phyloP scores from a whole-genome alignment of 164 flowering plant genomes.

The Litsea cubeba region DNA sequence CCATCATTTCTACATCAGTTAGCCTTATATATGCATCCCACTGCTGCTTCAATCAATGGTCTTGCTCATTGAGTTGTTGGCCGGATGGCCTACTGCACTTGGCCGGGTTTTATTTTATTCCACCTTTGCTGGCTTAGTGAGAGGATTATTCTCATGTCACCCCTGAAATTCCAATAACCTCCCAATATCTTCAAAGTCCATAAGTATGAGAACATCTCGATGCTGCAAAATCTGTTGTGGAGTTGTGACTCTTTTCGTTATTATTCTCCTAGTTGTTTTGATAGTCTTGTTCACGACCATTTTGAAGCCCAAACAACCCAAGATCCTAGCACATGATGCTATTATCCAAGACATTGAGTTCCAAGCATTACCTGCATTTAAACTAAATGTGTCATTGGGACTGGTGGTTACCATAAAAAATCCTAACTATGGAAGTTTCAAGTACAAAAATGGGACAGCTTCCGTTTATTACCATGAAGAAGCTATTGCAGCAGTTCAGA shows the following conservation, averaged over 20 bases:
- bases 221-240: conserved; percentile 20
- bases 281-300: conserved; percentile 29
- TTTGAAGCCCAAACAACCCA: conserved; percentile 36
- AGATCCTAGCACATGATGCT: conserved; percentile 17
- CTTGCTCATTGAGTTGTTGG: neutral
- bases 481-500: conserved; percentile 28
- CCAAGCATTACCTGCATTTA: conserved; percentile 8
- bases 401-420: conserved; percentile 25
- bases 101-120: too few relatives aligned
- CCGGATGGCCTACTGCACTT: neutral
- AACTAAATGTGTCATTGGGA: conserved; percentile 27
- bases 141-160: neutral
- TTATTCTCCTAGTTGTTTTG: conserved; percentile 20
- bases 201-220: neutral
- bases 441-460: conserved; percentile 22
- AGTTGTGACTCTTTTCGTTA: conserved; percentile 14
- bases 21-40: neutral
- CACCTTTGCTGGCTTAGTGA: too few relatives aligned
- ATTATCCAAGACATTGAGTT: conserved; percentile 12
- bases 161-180: too few relatives aligned
- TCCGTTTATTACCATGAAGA: conserved; percentile 25
- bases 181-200: neutral
- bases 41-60: neutral
- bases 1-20: neutral
- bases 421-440: conserved; percentile 39